Evolutionary conservation across 176 grass and related monocot species (phyloP).

Genomic region (Elaeis guineensis): DNA sequence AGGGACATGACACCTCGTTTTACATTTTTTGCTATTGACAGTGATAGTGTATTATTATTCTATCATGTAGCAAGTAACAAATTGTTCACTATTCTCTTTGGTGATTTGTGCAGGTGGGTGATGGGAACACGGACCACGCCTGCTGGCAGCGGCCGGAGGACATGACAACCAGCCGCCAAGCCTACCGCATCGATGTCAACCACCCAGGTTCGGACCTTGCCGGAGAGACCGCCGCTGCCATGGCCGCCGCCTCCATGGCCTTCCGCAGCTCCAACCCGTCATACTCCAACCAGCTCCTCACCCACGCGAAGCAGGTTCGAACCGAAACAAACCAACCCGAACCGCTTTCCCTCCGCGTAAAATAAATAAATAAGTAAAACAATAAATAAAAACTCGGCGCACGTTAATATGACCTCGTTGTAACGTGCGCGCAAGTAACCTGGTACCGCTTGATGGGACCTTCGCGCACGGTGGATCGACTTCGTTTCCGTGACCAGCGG

Average conservation of each 20-base stretch:
- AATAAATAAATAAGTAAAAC: too few relatives aligned
- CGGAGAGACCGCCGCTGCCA: constrained; percentile 71
- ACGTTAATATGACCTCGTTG: too few relatives aligned
- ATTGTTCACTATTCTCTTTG: background rate
- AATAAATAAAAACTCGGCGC: too few relatives aligned
- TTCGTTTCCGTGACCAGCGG: too few relatives aligned
- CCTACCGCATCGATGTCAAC: constrained; percentile 61
- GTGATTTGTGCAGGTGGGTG: constrained; percentile 49
- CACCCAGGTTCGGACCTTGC: constrained; percentile 80
- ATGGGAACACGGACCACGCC: constrained; percentile 68
- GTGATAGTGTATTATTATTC: too few relatives aligned
- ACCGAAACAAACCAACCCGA: background rate
- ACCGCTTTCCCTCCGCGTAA: too few relatives aligned
- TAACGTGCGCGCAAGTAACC: too few relatives aligned
- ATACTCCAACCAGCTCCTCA: constrained; percentile 48
- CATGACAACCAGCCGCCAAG: constrained; percentile 82
- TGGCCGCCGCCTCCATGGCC: constrained; percentile 72
- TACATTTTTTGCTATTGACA: too few relatives aligned
- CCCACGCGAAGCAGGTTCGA: constrained; percentile 63
- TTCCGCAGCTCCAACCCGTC: constrained; percentile 51
- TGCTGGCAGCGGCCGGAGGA: constrained; percentile 97
- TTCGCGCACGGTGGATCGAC: too few relatives aligned
- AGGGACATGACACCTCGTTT: too few relatives aligned
- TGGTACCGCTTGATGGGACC: too few relatives aligned
- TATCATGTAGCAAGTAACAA: background rate